phyloP scores from a whole-genome alignment of 768 basidiomycete species.

The Crassisporium funariophilum region DNA sequence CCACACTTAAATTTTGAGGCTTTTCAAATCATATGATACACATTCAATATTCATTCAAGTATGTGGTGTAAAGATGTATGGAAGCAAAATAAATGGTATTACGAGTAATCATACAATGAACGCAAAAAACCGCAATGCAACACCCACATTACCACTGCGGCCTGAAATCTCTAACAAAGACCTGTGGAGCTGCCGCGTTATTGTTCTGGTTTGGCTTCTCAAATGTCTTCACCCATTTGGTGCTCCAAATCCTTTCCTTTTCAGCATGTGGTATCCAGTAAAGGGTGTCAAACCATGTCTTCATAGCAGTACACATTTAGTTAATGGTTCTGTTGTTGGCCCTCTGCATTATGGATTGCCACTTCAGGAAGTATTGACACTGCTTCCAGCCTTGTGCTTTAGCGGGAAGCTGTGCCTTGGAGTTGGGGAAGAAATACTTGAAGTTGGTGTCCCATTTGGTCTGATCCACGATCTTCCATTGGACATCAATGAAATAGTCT shows the following conservation, averaged over 20 bases:
- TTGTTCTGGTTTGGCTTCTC: neutral
- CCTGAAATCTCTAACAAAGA: too few species aligned
- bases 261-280: conserved; percentile 22
- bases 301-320: neutral
- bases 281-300: conserved; percentile 12
- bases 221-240: conserved; percentile 1
- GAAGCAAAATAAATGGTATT: too few species aligned
- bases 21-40: too few species aligned
- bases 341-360: neutral
- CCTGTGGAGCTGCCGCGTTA: neutral
- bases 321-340: neutral
- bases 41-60: too few species aligned
- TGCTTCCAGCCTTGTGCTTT: conserved; percentile 3
- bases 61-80: too few species aligned
- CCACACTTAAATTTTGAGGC: too few species aligned
- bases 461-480: conserved; percentile 1
- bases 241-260: conserved; percentile 19
- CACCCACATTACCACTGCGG: too few species aligned
- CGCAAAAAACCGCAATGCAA: too few species aligned
- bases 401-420: neutral
- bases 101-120: too few species aligned
- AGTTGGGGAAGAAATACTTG: conserved; percentile 3
- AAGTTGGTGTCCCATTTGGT: conserved; percentile 6
- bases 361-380: neutral
- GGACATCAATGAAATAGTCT: conserved; percentile 8